These are phyloP conservation scores for Luffa acutangula DNA, from an alignment of 306 rosid species.

Conservation along the genomic window DNA sequence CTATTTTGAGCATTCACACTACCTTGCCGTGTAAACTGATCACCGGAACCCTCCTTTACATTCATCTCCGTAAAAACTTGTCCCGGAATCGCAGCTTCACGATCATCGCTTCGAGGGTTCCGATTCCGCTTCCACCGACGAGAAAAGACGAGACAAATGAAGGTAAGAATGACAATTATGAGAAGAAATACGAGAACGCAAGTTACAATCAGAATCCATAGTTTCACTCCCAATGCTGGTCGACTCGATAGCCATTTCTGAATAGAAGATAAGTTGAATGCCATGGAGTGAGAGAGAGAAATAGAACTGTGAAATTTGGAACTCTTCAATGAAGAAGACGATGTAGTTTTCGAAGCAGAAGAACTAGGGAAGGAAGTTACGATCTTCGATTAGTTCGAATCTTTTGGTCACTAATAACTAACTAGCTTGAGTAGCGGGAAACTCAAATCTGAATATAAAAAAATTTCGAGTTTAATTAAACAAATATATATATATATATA, in stretches of 20 bases:
- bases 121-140: slow-evolving; percentile 13
- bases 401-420: slow-evolving; percentile 21
- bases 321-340: not conserved
- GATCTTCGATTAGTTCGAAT: not conserved
- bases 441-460: not conserved
- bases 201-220: slow-evolving; percentile 30
- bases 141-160: slow-evolving; percentile 7
- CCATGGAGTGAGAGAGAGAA: not conserved
- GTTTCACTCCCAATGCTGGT: slow-evolving; percentile 24
- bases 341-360: not conserved
- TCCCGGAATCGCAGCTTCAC: not conserved
- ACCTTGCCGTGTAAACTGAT: not conserved
- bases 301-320: not conserved
- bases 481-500: too few relatives aligned
- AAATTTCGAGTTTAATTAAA: not conserved
- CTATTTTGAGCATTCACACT: not conserved
- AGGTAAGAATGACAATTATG: not conserved
- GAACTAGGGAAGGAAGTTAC: slow-evolving; percentile 5
- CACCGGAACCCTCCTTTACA: not conserved
- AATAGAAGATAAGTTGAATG: slow-evolving; percentile 7
- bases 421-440: slow-evolving; percentile 20
- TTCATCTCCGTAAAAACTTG: not conserved
- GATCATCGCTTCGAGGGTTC: not conserved
- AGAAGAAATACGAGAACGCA: slow-evolving; percentile 8
- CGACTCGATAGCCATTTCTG: slow-evolving; percentile 16